phyloP scores from a whole-genome alignment of 371 early-diverging fungal genomes.

The Choanephora cucurbitarum region DNA sequence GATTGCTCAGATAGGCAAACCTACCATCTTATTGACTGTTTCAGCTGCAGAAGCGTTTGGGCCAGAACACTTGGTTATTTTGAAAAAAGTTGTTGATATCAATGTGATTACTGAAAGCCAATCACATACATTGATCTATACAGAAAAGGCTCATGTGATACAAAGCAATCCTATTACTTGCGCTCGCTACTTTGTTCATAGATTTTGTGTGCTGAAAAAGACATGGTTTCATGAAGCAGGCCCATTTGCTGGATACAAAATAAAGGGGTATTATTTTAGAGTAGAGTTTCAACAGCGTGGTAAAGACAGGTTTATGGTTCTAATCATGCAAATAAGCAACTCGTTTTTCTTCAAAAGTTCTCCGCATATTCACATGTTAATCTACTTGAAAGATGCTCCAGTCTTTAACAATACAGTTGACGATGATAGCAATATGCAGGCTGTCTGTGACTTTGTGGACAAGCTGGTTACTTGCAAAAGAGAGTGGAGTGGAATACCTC shows the following conservation, averaged over 20 bases:
- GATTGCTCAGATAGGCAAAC: too few species aligned
- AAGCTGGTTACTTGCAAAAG: background rate
- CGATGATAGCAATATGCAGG: background rate
- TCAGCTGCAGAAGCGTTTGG: conserved; percentile 7
- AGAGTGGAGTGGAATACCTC: too few species aligned
- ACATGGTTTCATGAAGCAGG: conserved; percentile 2
- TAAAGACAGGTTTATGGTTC: too few species aligned
- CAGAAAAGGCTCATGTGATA: background rate
- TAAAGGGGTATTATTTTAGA: background rate
- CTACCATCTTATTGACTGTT: conserved; percentile 5
- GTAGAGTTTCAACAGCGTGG: conserved; percentile 10
- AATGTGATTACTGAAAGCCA: background rate
- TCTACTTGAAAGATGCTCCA: background rate
- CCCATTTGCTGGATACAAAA: background rate
- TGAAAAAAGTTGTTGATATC: conserved; percentile 4
- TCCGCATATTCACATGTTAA: background rate
- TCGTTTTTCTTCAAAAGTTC: too few species aligned
- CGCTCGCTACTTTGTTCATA: conserved; percentile 6
- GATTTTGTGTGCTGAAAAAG: conserved; percentile 1
- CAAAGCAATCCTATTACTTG: conserved; percentile 10
- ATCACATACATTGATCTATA: background rate
- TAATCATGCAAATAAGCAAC: too few species aligned
- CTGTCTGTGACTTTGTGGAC: background rate
- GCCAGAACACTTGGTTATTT: conserved; percentile 1
- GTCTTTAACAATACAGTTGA: background rate